Evolutionary conservation across 768 basidiomycete genomes (phyloP), one percentile per base, ranked within the genome.

Genomic region (Kwoniella botswanensis): DNA sequence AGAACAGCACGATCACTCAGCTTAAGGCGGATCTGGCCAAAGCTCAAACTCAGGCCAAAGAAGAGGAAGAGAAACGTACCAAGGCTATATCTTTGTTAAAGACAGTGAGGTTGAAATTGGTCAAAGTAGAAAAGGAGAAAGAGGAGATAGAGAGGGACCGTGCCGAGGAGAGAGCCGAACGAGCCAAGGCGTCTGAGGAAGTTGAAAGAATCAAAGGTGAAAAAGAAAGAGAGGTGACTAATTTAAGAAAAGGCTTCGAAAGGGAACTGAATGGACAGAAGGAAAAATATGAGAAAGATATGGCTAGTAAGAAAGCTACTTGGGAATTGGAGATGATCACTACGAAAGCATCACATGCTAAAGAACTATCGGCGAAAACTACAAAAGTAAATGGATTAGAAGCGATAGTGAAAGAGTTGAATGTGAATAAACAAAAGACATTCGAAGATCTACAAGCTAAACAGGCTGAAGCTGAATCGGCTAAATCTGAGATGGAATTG

Each of bases 61-160:
- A 98, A 71, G 97, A 98, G 80, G 97, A 98, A 82, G 97, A 99
- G 84, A 98, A 99, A 84, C 89, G 96, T 13, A 89, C 90, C 21
- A 99, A 98, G 79, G 95, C 95, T 0, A 91, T 98, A 74, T 91
- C 90, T 62, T 85, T 98, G 29, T 86, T 99, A 68, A 98, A 98
- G 85, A 94, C 94, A 1, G 93, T 98, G n/a, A 86, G 97, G 66
- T 91, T 94, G 84, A 99, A 98, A 83, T 85, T 96, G n/a, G 93
- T 98, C 35, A 98, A 94, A 80, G 90, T 93, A 5, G 96, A 98
- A 84, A 94, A 94, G 85, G 94, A 96, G 24, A 89, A 89, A 75
- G 94, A 98, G 46, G 94, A 96, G 69, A 86, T 88, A 0, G 69
- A 88, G 61, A 89, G 87, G 78, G 92, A 93, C 74, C 78, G 89